Base-by-base conservation (phyloP, 441 rosid genomes). In the Codiaeum variegatum region DNA sequence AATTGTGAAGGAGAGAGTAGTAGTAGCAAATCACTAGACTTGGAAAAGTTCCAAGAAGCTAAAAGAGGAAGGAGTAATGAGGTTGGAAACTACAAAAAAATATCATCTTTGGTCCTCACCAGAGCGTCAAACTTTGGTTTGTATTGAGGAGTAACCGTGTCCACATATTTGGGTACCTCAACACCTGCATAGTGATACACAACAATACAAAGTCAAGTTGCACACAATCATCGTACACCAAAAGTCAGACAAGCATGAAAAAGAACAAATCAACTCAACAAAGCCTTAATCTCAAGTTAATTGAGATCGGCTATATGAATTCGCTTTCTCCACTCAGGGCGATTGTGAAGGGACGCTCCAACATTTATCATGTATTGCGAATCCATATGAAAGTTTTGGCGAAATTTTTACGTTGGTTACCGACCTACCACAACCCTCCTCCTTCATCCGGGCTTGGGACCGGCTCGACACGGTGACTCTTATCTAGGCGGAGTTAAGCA, bases 81-180 rank as follows among this genome's bases (percentile, higher is more conserved):
- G 6, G 24, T 42, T 10, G 67, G 16, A 19, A 74, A 47, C 15
- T 8, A 31, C 32, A 40, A 29, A 46, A 13, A n/a, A 5, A 9
- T 16, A 47, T 13, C 12, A 36, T 36, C 42, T 7, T 66, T 23
- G 40, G 40, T 80, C 38, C 92, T 88, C 72, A 94, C 98, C 93
- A 94, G 75, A 32, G 88, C 67, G 67, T 91, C 98, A 79, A 94
- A 91, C 80, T 90, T 94, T 13, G 98, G 92, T 79, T 90, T 94
- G 88, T 90, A 94, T 55, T 94, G 81, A 76, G 98, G 97, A 62
- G 97, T 92, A 77, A 89, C 95, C 0, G 78, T 92, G 81, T 94
- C 97, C 44, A 86, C 97, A 62, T 24, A 92, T 86, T 90, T 94
- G 32, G 98, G 97, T 68, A 94, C 78, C 80, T 92, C 89, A 42